Evolutionary conservation across 1,139 yeast species (phyloP).

Genomic region (Lodderomyces jiufengensis): DNA sequence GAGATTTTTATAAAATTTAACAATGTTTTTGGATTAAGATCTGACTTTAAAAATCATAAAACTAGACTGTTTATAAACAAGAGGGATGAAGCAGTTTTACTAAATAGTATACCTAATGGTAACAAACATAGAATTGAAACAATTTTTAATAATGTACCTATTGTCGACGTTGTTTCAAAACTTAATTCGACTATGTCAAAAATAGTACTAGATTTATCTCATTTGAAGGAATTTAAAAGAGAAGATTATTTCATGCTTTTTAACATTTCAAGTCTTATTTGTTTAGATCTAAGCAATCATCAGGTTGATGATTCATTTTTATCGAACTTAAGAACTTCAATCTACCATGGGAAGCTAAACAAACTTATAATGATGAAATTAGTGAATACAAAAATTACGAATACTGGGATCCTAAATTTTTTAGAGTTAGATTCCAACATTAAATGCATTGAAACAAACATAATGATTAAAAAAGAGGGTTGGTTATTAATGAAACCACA

Average conservation of each 20-base stretch:
- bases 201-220: slow-evolving; percentile 20
- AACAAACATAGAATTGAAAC: slow-evolving; percentile 40
- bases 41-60: slow-evolving; percentile 26
- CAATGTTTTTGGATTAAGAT: slow-evolving; percentile 15
- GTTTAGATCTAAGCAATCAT: slow-evolving; percentile 31
- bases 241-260: slow-evolving; percentile 28
- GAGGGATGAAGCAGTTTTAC: slow-evolving; percentile 3
- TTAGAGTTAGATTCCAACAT: no score
- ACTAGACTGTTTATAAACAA: no score
- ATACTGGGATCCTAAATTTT: slow-evolving; percentile 3
- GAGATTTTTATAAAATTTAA: slow-evolving; percentile 29
- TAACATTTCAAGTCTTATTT: slow-evolving; percentile 28
- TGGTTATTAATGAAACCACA: no score
- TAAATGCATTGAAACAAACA: no score
- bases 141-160: slow-evolving; percentile 26
- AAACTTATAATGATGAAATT: slow-evolving; percentile 24
- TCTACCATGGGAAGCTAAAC: slow-evolving; percentile 23
- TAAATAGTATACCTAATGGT: no score
- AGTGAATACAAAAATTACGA: slow-evolving; percentile 11
- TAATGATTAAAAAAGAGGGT: no score
- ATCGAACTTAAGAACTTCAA: slow-evolving; percentile 22
- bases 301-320: slow-evolving; percentile 31
- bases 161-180: slow-evolving; percentile 18
- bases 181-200: slow-evolving; percentile 14
- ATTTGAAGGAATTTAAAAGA: slow-evolving; percentile 10